Evolutionary conservation across 2,329 filamentous ascomycete species (phyloP), one percentile per base, ranked within the genome.

Genomic region (Plectosphaerella plurivora): DNA sequence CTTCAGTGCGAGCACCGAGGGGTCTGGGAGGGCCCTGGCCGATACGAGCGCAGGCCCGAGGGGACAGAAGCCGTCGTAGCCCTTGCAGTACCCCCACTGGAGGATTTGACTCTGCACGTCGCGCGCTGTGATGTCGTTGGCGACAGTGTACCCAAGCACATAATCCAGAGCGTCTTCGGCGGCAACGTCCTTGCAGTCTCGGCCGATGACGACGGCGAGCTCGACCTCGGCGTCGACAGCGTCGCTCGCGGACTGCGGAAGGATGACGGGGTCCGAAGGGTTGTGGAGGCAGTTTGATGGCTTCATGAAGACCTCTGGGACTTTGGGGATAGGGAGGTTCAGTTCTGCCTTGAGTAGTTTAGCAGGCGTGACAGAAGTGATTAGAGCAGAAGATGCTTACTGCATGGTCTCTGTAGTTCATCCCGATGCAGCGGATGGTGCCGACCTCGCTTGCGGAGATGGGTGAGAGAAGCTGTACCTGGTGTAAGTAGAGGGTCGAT

Each of bases 101-200:
- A 63, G 69, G 53, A 74, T 72, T 6, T 70, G 67, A 55, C 71
- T 73, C 61, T 83, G 80, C 46, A 69, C 73, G 47, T 74, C 74
- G 6, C 80, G 71, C 11, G 74, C 75, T 7, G 74, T 78, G 1
- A 83, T 72, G 61, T 83, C 80, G 62, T 83, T 83, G 51, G 75
- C 75, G 39, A 74, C 73, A 0, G 78, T 82, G 58, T 82, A 83
- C 24, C 79, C 80, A 3, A 82, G 72, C 3, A 83, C 69, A 54
- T 80, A 78, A 48, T 74, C 68, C 20, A 76, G 57, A 14, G 76
- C 78, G 22, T 78, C 68, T 0, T 67, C 65, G 42, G 75, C 74
- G 6, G 69, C 60, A 12, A 78, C 74, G 51, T 80, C 71, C 59
- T 76, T 77, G 39, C 70, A 71, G 35, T 73, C 68, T 28, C 68